A percentile compares a stretch with the other conserved stretches of the same genome.
Evolutionary conservation across 768 basidiomycete species (phyloP).

Genomic region (Auriscalpium microsporum): DNA sequence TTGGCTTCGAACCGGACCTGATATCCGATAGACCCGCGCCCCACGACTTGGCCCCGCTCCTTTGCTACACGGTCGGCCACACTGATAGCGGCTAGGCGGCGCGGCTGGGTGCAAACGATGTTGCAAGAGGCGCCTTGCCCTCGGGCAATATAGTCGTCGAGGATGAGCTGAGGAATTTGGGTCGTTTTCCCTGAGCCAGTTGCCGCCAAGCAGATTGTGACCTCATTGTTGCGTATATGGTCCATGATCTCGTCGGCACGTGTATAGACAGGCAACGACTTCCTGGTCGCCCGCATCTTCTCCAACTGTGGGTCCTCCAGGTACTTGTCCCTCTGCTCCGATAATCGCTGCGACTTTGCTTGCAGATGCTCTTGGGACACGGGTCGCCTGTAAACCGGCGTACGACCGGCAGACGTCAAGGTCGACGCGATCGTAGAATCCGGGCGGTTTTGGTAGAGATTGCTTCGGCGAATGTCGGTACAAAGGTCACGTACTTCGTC

Average conservation of each 20-base stretch:
- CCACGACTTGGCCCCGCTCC: constrained; percentile 70
- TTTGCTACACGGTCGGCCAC: constrained; percentile 87
- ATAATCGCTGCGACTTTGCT: constrained; percentile 52
- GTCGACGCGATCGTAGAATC: constrained; percentile 5
- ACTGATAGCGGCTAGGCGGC: constrained; percentile 84
- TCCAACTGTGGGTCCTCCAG: constrained; percentile 49
- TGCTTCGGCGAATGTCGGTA: constrained; percentile 52
- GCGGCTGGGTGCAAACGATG: constrained; percentile 88
- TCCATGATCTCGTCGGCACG: constrained; percentile 57
- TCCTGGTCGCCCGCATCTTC: constrained; percentile 59
- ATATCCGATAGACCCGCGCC: constrained; percentile 69
- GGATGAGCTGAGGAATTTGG: constrained; percentile 85
- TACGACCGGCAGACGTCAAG: constrained; percentile 4
- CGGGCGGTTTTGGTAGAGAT: constrained; percentile 60
- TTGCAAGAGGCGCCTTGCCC: constrained; percentile 84
- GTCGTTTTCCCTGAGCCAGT: constrained; percentile 94
- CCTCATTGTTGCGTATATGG: constrained; percentile 68
- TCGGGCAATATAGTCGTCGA: constrained; percentile 71
- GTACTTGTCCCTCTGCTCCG: constrained; percentile 48
- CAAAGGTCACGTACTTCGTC: constrained; percentile 67
- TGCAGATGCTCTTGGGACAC: constrained; percentile 24
- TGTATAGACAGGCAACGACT: constrained; percentile 66
- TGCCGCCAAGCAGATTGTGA: constrained; percentile 83
- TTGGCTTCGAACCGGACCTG: constrained; percentile 87
- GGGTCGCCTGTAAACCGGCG: constrained; percentile 19